These are phyloP conservation scores for Geosmithia flava DNA, from an alignment of 2,329 filamentous ascomycete genomes.

Conservation along the genomic window DNA sequence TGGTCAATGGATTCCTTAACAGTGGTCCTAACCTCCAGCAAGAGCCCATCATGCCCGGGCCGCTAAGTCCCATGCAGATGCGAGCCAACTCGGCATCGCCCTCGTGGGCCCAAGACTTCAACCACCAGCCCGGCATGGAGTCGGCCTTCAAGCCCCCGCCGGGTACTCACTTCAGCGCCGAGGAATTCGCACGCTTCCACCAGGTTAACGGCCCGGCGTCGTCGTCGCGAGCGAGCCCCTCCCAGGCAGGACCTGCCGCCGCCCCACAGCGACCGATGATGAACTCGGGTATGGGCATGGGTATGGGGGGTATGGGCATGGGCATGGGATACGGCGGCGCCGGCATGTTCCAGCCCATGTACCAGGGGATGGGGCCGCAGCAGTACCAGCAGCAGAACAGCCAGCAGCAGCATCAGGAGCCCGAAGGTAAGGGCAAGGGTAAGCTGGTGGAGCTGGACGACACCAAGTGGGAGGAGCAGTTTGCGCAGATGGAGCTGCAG, in stretches of 20 bases:
- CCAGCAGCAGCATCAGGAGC: conserved; percentile 32
- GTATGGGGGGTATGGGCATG: conserved; percentile 28
- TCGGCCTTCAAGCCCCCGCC: conserved; percentile 49
- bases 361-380: conserved; percentile 12
- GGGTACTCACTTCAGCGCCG: conserved; percentile 56
- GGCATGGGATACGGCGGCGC: conserved; percentile 31
- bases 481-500: conserved; percentile 71
- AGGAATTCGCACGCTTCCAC: conserved; percentile 82
- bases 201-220: conserved; percentile 50
- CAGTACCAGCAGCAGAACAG: conserved; percentile 18
- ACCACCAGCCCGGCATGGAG: conserved; percentile 56
- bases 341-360: conserved; percentile 39
- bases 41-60: conserved; percentile 39
- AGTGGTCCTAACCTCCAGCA: conserved; percentile 51
- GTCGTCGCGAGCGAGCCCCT: conserved; percentile 41
- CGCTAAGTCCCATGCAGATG: conserved; percentile 37
- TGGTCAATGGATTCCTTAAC: conserved; percentile 89
- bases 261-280: conserved; percentile 49
- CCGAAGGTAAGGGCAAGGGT: conserved; percentile 64
- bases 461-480: conserved; percentile 91
- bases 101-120: conserved; percentile 40
- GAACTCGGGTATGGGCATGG: conserved; percentile 27
- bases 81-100: conserved; percentile 41
- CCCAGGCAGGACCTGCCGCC: conserved; percentile 30
- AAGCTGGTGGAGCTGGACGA: conserved; percentile 92